Percentiles rank a stretch among this genome's conserved stretches.
Conservation (phyloP, 768 basidiomycete species). For the Lactarius psammicola region DNA sequence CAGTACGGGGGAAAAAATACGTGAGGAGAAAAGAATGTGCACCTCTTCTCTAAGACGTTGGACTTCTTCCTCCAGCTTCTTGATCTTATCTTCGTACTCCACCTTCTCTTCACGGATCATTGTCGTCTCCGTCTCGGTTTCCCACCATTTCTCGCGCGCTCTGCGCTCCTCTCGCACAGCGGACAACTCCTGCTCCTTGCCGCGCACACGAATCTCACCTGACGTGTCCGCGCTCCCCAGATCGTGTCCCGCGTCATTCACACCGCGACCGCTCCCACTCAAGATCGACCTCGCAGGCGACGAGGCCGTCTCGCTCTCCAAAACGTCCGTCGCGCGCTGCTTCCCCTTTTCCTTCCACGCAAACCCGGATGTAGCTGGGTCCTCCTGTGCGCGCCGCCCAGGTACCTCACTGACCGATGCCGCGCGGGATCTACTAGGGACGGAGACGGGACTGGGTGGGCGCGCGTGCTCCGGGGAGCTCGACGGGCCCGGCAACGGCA, state of each 20-base stretch:
- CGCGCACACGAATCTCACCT: constrained; percentile 48
- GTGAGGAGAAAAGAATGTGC: background rate
- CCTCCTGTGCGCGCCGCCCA: background rate
- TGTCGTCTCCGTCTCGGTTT: constrained; percentile 39
- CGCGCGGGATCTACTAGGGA: constrained; percentile 9
- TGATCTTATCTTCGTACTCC: constrained; percentile 62
- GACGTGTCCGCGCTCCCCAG: constrained; percentile 40
- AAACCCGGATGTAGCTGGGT: constrained; percentile 7
- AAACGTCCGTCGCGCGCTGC: constrained; percentile 22
- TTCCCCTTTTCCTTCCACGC: constrained; percentile 35
- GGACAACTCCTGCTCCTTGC: constrained; percentile 61
- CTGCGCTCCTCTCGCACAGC: constrained; percentile 54
- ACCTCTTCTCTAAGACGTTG: constrained; percentile 58
- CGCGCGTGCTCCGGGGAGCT: constrained; percentile 11
- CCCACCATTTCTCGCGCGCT: constrained; percentile 43
- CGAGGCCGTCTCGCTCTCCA: background rate
- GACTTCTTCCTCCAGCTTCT: constrained; percentile 65
- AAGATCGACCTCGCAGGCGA: constrained; percentile 9
- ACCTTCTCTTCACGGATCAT: constrained; percentile 44
- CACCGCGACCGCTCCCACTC: background rate
- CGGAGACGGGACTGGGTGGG: background rate
- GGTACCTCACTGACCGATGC: constrained; percentile 6
- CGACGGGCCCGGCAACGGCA: constrained; percentile 20
- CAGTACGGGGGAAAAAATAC: background rate
- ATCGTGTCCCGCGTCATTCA: background rate